Evolutionary conservation across 495 filamentous ascomycete species (phyloP).

Genomic region (Podospora comata): DNA sequence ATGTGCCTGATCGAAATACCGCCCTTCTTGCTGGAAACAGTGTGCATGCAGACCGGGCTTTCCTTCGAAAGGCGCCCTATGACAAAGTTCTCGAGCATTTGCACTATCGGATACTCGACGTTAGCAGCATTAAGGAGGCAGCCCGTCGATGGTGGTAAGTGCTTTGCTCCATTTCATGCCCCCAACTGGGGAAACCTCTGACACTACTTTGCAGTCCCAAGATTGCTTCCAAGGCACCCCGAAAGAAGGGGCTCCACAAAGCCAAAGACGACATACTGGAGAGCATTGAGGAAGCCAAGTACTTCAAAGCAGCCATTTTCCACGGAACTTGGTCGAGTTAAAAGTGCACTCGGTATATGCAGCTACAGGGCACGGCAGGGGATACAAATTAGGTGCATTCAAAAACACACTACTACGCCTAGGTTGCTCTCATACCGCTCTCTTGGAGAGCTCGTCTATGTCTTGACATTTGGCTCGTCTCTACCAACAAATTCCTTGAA

Average conservation of each 20-base stretch:
- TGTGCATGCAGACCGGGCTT: conserved; percentile 84
- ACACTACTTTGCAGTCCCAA: conserved; percentile 17
- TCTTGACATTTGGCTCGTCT: conserved; percentile 92
- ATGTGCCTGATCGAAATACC: conserved; percentile 59
- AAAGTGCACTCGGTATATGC: too few relatives aligned
- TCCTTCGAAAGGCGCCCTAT: conserved; percentile 73
- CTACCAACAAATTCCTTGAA: conserved; percentile 88
- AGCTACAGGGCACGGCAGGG: too few relatives aligned
- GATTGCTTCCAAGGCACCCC: conserved; percentile 47
- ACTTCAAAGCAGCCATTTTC: conserved; percentile 69
- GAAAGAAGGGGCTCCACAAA: conserved; percentile 74
- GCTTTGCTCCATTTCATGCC: neutral
- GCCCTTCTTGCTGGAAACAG: conserved; percentile 87
- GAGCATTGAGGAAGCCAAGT: conserved; percentile 86
- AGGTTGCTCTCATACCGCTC: neutral
- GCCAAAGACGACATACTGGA: conserved; percentile 89
- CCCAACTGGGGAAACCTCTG: neutral
- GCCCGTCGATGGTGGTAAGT: conserved; percentile 69
- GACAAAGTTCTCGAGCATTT: conserved; percentile 67
- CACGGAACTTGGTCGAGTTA: conserved; percentile 14
- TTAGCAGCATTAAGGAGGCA: conserved; percentile 87
- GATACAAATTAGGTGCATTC: neutral
- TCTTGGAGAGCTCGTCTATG: conserved; percentile 46
- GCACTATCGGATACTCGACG: conserved; percentile 87
- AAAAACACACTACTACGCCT: neutral